Percentiles rank a stretch among this genome's conserved stretches.
phyloP scores from a whole-genome alignment of 805 yeast genomes.

The Grigorovia humatica region DNA sequence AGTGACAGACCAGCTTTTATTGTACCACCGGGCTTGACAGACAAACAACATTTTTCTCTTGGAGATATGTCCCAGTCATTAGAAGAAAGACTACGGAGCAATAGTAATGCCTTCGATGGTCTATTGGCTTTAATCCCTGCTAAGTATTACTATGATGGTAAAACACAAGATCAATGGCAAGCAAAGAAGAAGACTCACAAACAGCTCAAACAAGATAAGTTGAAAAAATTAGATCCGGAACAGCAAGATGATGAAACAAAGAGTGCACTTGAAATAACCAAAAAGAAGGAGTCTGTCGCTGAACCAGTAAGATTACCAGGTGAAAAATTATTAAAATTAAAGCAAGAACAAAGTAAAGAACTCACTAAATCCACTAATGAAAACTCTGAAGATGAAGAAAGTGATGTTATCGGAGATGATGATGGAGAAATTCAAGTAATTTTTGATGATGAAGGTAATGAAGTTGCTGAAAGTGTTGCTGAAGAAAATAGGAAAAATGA shows the following conservation, averaged over 20 bases:
- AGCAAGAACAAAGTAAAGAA: constrained; percentile 8
- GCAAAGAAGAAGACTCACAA: constrained; percentile 65
- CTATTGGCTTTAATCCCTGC: constrained; percentile 87
- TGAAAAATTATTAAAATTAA: constrained; percentile 19
- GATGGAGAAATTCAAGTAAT: constrained; percentile 32
- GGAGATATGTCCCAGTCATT: constrained; percentile 43
- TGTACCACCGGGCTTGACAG: too few relatives aligned
- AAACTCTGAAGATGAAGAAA: constrained; percentile 9
- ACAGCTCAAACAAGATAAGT: constrained; percentile 50
- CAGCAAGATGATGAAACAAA: constrained; percentile 38
- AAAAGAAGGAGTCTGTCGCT: constrained; percentile 45
- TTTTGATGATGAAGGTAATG: constrained; percentile 69
- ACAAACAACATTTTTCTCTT: too few relatives aligned
- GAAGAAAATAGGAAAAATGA: constrained; percentile 11
- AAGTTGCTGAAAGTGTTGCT: constrained; percentile 15
- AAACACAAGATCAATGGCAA: constrained; percentile 83
- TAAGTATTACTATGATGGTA: constrained; percentile 85
- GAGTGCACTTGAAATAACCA: constrained; percentile 51
- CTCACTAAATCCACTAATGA: not conserved
- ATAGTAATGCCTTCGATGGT: constrained; percentile 79
- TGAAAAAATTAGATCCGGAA: constrained; percentile 68
- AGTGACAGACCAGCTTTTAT: too few relatives aligned
- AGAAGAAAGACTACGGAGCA: constrained; percentile 68
- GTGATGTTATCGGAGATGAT: constrained; percentile 11
- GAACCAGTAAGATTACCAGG: constrained; percentile 34